phyloP scores from a whole-genome alignment of 2,329 filamentous ascomycete species.

The Sporothrix euskadiensis region DNA sequence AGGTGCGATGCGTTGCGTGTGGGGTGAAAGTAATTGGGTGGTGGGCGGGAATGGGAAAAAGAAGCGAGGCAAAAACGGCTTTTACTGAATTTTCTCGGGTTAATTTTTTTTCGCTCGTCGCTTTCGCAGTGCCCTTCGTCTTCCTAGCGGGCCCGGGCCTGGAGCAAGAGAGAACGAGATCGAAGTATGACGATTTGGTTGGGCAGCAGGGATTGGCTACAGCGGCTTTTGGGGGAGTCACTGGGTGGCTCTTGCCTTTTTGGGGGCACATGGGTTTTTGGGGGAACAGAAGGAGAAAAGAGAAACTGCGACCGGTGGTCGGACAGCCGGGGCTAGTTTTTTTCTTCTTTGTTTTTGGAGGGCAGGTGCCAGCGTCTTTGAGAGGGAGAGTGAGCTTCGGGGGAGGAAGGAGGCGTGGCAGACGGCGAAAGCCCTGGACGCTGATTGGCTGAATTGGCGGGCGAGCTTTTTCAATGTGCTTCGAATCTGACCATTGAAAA shows the following conservation, averaged over 20 bases:
- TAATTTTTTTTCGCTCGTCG: conserved; percentile 28
- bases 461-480: conserved; percentile 23
- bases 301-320: conserved; percentile 16
- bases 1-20: conserved; percentile 15
- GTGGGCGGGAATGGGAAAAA: conserved; percentile 14
- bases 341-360: neutral
- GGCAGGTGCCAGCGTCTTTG: conserved; percentile 1
- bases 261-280: neutral
- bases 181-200: conserved; percentile 27
- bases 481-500: conserved; percentile 4
- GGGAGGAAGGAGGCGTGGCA: neutral
- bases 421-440: conserved; percentile 3
- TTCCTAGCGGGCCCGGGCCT: conserved; percentile 5
- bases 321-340: conserved; percentile 23
- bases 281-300: neutral
- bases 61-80: conserved; percentile 22
- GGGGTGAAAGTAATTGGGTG: neutral
- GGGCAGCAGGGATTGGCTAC: conserved; percentile 26
- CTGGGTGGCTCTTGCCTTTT: neutral
- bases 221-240: neutral
- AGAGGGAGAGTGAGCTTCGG: neutral
- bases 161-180: conserved; percentile 21
- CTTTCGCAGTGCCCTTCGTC: neutral
- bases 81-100: conserved; percentile 28
- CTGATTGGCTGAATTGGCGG: conserved; percentile 19